Evolutionary conservation across 306 rosid genomes (phyloP), one percentile per base, ranked within the genome.

Genomic region (Dryas drummondii): DNA sequence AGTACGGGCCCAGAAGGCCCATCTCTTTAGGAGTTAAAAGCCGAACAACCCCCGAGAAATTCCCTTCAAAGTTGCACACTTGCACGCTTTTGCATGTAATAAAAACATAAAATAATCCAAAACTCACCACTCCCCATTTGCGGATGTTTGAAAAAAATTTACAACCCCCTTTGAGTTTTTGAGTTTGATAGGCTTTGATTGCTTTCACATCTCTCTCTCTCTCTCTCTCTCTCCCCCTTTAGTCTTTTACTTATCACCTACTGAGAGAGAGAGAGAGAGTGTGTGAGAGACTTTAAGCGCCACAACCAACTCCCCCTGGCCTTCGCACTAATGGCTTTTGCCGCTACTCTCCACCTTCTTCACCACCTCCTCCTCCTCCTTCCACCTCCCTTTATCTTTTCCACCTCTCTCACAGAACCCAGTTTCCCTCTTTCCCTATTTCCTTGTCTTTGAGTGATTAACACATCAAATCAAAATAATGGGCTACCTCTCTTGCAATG

Each of bases 401-500:
- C 22, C 22, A 19, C 37, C 37, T 32, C 37, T 32, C 37, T 32
- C 37, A 32, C 3, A 32, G 37, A 32, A 32, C 37, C 37, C 37
- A 32, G 2, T 32, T 32, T 1, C 17, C 8, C 10, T 13, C 40
- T 44, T 47, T 47, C 59, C 12, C 67, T 54, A 14, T 4, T 16
- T 32, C 37, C 1, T 11, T 50, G 42, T 46, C 42, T 49, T 44
- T 27, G 68, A 11, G 13, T 27, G 37, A 37, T 32, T 60, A 7
- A 12, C 66, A 32, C 46, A 60, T 9, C 49, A 46, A 46, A 2
- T 5, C 49, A 8, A 32, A 41, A 37, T n/a, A 41, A 91, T 92
- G 98, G 93, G 92, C 15, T 91, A 79, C 72, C 81, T 94, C 75
- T 91, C 86, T 41, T 94, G 98, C 88, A 86, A 86, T 82, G 94